phyloP scores from a whole-genome alignment of 129 eudicot species.

The Gnaphalium uliginosum region DNA sequence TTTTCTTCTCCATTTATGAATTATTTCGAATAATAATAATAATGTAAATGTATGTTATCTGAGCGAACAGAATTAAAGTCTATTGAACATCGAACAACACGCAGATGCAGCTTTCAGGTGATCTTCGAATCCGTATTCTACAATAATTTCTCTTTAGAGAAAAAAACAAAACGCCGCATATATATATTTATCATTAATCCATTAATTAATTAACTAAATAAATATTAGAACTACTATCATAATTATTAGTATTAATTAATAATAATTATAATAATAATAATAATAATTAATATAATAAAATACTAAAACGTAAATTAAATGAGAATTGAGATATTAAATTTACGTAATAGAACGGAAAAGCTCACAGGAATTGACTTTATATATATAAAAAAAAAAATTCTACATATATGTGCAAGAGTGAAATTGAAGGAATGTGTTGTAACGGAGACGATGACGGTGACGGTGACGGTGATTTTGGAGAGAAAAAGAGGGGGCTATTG shows the following conservation, averaged over 20 bases:
- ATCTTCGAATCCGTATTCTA: slow-evolving; percentile 36
- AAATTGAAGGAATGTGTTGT: background rate
- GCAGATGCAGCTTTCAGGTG: slow-evolving; percentile 39
- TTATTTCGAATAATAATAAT: slow-evolving; percentile 17
- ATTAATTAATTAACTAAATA: background rate
- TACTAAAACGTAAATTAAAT: background rate
- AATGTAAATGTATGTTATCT: background rate
- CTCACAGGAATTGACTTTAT: slow-evolving; percentile 32
- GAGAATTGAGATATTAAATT: background rate
- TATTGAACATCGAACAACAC: slow-evolving; percentile 42
- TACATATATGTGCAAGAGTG: background rate
- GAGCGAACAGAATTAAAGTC: background rate
- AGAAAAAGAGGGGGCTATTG: slow-evolving; percentile 33
- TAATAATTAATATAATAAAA: background rate
- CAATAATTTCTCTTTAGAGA: slow-evolving; percentile 24
- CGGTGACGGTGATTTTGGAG: background rate
- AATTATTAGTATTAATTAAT: background rate
- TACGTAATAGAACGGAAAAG: slow-evolving; percentile 8
- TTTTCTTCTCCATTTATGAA: slow-evolving; percentile 63
- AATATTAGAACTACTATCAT: background rate
- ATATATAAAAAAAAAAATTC: background rate
- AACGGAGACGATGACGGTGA: background rate
- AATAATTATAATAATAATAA: background rate
- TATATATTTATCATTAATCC: background rate
- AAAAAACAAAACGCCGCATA: slow-evolving; percentile 9